phyloP scores from a whole-genome alignment of 805 yeast species.

The Candida andamanensis region DNA sequence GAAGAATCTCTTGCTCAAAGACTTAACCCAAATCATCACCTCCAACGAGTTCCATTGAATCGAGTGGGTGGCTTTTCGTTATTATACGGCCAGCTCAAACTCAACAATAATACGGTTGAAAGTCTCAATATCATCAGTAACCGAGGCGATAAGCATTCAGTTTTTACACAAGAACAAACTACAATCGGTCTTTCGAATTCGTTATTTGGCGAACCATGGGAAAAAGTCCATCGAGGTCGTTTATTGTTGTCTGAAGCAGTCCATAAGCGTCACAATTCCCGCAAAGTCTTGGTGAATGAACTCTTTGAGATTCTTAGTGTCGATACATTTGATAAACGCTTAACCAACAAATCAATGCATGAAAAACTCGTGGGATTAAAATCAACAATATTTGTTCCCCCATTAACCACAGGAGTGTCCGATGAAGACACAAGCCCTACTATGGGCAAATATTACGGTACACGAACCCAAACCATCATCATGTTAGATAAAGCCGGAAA shows the following conservation, averaged over 20 bases:
- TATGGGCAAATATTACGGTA: slow-evolving; percentile 67
- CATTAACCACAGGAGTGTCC: slow-evolving; percentile 31
- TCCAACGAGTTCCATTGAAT: slow-evolving; percentile 13
- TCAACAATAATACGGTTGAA: slow-evolving; percentile 21
- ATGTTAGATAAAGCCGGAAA: slow-evolving; percentile 48
- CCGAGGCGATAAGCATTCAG: slow-evolving; percentile 38
- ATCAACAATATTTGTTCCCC: slow-evolving; percentile 69
- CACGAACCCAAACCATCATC: slow-evolving; percentile 80
- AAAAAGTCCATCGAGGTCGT: slow-evolving; percentile 56
- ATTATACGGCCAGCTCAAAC: slow-evolving; percentile 46
- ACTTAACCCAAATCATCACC: slow-evolving; percentile 2
- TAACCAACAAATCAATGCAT: slow-evolving; percentile 10
- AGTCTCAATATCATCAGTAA: slow-evolving; percentile 47
- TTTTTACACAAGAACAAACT: slow-evolving; percentile 19
- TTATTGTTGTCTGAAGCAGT: slow-evolving; percentile 17
- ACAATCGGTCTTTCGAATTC: slow-evolving; percentile 68
- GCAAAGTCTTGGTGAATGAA: slow-evolving; percentile 41
- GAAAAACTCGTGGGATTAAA: slow-evolving; percentile 39
- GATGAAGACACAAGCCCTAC: slow-evolving; percentile 8
- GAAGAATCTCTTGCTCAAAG: slow-evolving; percentile 10
- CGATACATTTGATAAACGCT: slow-evolving; percentile 27
- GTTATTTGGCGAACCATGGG: slow-evolving; percentile 66
- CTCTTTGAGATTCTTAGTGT: slow-evolving; percentile 53
- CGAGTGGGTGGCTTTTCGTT: slow-evolving; percentile 61
- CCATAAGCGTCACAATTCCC: slow-evolving; percentile 20